These are phyloP conservation scores for Prunus armeniaca DNA, from an alignment of 306 rosid genomes.

Conservation along the genomic window DNA sequence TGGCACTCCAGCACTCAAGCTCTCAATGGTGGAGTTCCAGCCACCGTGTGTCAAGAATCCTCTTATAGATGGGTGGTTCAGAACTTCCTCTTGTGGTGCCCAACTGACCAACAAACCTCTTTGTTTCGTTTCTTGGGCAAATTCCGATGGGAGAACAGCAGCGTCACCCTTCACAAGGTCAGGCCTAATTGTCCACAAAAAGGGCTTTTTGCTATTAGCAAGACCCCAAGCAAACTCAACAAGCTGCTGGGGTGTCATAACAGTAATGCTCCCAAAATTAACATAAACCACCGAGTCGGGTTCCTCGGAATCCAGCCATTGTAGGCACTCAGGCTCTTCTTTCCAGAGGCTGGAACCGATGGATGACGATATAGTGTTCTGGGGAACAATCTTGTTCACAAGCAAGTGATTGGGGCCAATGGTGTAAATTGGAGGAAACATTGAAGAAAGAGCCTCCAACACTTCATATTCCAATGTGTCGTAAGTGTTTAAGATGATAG, in stretches of 20 bases:
- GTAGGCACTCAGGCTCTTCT: slow-evolving; percentile 39
- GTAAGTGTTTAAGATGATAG: slow-evolving; percentile 8
- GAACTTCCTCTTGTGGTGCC: neutral
- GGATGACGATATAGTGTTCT: neutral
- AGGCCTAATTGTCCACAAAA: no score
- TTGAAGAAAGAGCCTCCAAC: neutral
- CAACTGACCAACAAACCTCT: neutral
- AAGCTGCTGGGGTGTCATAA: no score
- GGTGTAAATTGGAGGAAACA: neutral
- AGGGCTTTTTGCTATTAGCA: no score
- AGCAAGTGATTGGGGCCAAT: neutral
- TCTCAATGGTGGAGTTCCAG: no score
- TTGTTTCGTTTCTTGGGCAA: neutral
- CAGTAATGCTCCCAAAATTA: no score
- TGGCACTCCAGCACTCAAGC: neutral
- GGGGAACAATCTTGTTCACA: neutral
- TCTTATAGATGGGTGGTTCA: neutral
- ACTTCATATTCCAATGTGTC: slow-evolving; percentile 1
- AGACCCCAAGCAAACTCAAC: no score
- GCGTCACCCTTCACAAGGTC: neutral
- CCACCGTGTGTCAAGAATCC: neutral
- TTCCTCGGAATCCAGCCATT: slow-evolving; percentile 46
- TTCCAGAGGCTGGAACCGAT: slow-evolving; percentile 39
- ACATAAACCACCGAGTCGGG: neutral
- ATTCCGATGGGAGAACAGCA: neutral